Evolutionary conservation across 202 grass and related monocot genomes (phyloP).

Genomic region (Carex arenaria): DNA sequence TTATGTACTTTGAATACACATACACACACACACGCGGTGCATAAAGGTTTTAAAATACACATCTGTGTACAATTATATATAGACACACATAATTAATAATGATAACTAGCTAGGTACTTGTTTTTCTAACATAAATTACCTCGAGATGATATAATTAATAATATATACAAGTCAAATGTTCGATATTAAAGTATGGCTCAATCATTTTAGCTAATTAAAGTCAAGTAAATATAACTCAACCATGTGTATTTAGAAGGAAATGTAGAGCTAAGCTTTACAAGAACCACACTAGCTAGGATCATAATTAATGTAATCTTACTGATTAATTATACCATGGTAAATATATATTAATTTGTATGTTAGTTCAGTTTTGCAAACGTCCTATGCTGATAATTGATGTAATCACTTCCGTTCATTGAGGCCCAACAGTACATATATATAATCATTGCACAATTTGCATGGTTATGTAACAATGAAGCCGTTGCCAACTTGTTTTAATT

Average conservation of each 20-base stretch:
- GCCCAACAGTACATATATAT: neutral
- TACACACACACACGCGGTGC: neutral
- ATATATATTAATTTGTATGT: neutral
- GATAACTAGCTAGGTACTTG: neutral
- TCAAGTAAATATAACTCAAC: neutral
- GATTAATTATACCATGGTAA: neutral
- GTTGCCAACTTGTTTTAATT: neutral
- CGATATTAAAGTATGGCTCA: neutral
- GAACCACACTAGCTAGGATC: neutral
- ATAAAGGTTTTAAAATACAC: neutral
- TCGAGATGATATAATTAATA: neutral
- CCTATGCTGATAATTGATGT: neutral
- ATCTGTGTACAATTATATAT: constrained; percentile 11
- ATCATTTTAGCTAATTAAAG: neutral
- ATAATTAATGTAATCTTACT: neutral
- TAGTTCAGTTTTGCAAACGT: neutral
- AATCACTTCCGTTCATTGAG: neutral
- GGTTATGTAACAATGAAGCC: neutral
- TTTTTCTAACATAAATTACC: neutral
- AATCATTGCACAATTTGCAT: neutral
- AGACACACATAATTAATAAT: constrained; percentile 5
- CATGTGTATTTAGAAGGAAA: neutral
- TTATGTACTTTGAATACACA: neutral
- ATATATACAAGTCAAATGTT: neutral
- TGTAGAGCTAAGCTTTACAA: neutral